Evolutionary conservation across 306 rosid species (phyloP).

Genomic region (Cercis canadensis): DNA sequence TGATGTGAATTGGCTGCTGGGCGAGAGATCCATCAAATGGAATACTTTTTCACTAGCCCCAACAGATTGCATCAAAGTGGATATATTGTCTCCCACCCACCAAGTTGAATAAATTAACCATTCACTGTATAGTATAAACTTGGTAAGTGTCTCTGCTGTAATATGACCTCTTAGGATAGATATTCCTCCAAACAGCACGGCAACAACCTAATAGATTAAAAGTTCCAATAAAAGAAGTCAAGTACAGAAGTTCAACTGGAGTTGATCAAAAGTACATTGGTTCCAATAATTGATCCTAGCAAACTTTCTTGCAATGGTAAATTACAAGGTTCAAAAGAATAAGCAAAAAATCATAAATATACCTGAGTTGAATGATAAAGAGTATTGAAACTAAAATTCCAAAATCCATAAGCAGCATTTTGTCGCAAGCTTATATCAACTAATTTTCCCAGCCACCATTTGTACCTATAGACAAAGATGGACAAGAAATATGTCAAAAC

Average conservation of each 20-base stretch:
- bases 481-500: constrained; percentile 32
- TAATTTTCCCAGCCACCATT: constrained; percentile 79
- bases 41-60: constrained; percentile 99
- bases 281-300: constrained; percentile 2
- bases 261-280: constrained; percentile 6
- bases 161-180: constrained; percentile 85
- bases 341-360: neutral
- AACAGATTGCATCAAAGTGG: constrained; percentile 94
- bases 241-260: constrained; percentile 31
- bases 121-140: constrained; percentile 92
- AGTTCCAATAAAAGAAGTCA: constrained; percentile 45
- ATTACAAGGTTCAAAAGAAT: constrained; percentile 22
- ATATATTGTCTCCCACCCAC: constrained; percentile 97
- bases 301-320: constrained; percentile 5
- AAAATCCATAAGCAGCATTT: constrained; percentile 91
- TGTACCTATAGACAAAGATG: constrained; percentile 59
- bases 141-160: constrained; percentile 93
- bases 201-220: constrained; percentile 65
- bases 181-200: constrained; percentile 90
- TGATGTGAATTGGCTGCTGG: constrained; percentile 77
- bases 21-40: constrained; percentile 87
- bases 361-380: constrained; percentile 98
- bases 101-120: constrained; percentile 96
- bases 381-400: constrained; percentile 82
- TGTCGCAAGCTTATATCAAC: constrained; percentile 86